Percentiles rank a stretch among this genome's conserved stretches.
Evolutionary conservation across 2,329 filamentous ascomycete species (phyloP).

Genomic region (Raffaelea arxii): DNA sequence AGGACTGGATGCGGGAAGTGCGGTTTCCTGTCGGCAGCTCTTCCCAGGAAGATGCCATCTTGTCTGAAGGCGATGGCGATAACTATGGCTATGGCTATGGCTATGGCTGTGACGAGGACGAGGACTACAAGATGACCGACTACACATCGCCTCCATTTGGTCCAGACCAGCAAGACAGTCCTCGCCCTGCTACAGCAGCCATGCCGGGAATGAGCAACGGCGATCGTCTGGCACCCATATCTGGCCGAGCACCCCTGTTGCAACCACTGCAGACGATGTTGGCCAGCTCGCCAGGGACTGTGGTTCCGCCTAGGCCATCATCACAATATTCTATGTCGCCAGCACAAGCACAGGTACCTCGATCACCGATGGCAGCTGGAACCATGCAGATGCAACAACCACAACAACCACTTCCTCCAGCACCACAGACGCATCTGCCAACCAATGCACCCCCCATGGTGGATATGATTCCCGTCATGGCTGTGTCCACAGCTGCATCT

Average conservation of each 20-base stretch:
- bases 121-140: slow-evolving; percentile 24
- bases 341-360: too few species aligned
- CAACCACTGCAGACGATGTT: too few species aligned
- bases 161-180: too few species aligned
- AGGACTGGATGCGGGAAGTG: slow-evolving; percentile 52
- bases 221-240: not conserved
- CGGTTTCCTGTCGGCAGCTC: slow-evolving; percentile 37
- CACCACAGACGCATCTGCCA: not conserved
- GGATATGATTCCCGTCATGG: not conserved
- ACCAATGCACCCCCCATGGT: not conserved
- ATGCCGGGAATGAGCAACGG: too few species aligned
- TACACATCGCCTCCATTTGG: slow-evolving; percentile 17
- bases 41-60: slow-evolving; percentile 35
- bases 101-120: too few species aligned
- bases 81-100: too few species aligned
- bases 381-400: not conserved
- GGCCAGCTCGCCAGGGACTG: too few species aligned
- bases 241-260: not conserved
- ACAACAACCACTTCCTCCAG: not conserved
- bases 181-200: slow-evolving; percentile 15
- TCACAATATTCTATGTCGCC: too few species aligned
- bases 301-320: too few species aligned
- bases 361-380: too few species aligned
- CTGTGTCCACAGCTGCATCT: too few species aligned
- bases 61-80: slow-evolving; percentile 46